Evolutionary conservation across 1,139 yeast genomes (phyloP).

Genomic region (Zygoascus hellenicus): DNA sequence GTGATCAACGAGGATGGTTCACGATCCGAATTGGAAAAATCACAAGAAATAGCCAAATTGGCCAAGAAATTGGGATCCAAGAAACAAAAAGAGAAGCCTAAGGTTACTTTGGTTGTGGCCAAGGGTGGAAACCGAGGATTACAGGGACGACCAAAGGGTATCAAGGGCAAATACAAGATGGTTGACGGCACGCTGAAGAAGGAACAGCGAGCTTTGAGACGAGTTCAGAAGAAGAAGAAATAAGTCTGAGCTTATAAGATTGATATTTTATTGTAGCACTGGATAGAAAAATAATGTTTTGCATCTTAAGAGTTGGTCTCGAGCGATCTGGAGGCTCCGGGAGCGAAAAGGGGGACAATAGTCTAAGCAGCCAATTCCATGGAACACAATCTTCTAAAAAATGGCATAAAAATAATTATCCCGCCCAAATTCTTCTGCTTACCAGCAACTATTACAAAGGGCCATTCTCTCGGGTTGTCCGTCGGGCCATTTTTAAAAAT

Average conservation of each 20-base stretch:
- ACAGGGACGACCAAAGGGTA: conserved; percentile 94
- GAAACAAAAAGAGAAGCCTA: conserved; percentile 70
- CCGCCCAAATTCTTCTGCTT: no score
- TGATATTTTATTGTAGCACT: no score
- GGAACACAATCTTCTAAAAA: no score
- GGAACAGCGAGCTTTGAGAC: conserved; percentile 87
- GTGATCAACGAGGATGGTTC: conserved; percentile 81
- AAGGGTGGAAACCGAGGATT: conserved; percentile 77
- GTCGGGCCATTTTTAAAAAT: no score
- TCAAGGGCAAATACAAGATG: conserved; percentile 97
- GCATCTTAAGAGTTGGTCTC: no score
- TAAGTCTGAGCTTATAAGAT: not conserved
- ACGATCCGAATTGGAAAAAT: conserved; percentile 87
- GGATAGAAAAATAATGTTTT: no score
- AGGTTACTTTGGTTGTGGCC: conserved; percentile 89
- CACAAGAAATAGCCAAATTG: conserved; percentile 83
- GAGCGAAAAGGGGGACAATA: no score
- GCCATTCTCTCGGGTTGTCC: no score
- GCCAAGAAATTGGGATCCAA: conserved; percentile 71
- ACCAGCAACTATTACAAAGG: no score
- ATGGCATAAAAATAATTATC: no score
- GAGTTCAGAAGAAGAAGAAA: conserved; percentile 74
- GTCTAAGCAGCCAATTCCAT: no score
- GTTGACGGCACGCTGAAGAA: conserved; percentile 98
- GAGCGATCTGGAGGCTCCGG: no score